Conservation (phyloP, 1,284 basidiomycete genomes). For the Leccinum laetum region DNA sequence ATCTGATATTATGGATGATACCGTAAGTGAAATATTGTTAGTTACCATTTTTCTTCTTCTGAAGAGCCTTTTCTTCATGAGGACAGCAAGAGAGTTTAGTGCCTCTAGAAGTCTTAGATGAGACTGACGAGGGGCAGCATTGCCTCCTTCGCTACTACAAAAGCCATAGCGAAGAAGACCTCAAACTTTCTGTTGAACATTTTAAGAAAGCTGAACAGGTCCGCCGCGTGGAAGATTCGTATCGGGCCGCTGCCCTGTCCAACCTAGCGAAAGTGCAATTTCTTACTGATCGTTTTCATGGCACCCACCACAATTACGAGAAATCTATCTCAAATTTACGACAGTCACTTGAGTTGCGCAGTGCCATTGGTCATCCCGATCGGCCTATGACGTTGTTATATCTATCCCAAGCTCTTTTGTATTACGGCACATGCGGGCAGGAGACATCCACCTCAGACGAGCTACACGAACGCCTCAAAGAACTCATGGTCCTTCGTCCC, state of each 20-base stretch:
- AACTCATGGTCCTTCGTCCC: neutral
- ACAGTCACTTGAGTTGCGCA: constrained; percentile 4
- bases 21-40: neutral
- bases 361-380: neutral
- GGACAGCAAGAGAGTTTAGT: neutral
- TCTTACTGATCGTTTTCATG: neutral
- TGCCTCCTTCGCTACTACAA: neutral
- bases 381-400: neutral
- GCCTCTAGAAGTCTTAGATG: neutral
- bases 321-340: neutral
- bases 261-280: constrained; percentile 16
- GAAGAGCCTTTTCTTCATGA: neutral
- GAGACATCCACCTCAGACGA: neutral
- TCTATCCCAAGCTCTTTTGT: constrained; percentile 12
- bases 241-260: constrained; percentile 2
- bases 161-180: neutral
- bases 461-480: neutral
- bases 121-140: constrained; percentile 5
- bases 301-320: neutral
- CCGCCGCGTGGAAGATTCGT: neutral
- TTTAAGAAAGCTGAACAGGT: constrained; percentile 5
- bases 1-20: neutral
- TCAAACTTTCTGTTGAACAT: constrained; percentile 6
- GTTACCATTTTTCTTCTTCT: neutral
- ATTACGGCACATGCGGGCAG: neutral